Evolutionary conservation across 257 asterid genomes (phyloP), one percentile per base, ranked within the genome.

Genomic region (Scutellaria baicalensis): DNA sequence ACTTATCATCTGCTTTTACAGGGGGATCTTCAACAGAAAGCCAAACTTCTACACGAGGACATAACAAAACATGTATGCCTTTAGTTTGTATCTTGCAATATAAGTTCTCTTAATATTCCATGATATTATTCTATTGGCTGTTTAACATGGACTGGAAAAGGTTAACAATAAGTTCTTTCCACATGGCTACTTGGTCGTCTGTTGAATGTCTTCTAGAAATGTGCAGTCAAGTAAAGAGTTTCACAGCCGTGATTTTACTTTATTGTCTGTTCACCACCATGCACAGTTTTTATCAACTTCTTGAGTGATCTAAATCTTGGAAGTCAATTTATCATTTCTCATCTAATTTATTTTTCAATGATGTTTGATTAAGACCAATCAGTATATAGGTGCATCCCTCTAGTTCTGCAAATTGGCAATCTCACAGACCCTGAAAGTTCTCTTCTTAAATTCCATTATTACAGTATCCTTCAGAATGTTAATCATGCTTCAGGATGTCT

Each of bases 11-110:
- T 68, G 58, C 27, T 66, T 81, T 72, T 72, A 42, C 92, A 93
- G 98, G 92, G 55, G 70, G 86, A 85, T 75, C 81, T 93, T 75
- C 85, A 90, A 79, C 64, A 80, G 85, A 90, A 85, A 77, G 96
- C 89, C 59, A 81, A 82, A 59, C 66, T 70, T 72, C 85, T 93
- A 74, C 98, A 90, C 64, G 78, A 72, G 86, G 96, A 93, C 78
- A 66, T 90, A 49, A 88, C 86, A 43, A 86, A 79, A 56, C 82
- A 86, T 84, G 98, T 93, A 83, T 13, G 85, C 58, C 20, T 54
- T 57, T 45, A 39, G 10, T 61, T 59, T 36, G 13, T 27, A 6
- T 70, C 55, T 69, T 51, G 48, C 52, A 64, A 40, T 51, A 50
- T 63, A 45, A 50, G 54, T 20, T 59, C 11, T 64, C 31, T 33